A percentile compares a stretch with the other conserved stretches of the same genome.
Evolutionary conservation across 208 protist genomes (phyloP).

Genomic region (Leishmania amazonensis): DNA sequence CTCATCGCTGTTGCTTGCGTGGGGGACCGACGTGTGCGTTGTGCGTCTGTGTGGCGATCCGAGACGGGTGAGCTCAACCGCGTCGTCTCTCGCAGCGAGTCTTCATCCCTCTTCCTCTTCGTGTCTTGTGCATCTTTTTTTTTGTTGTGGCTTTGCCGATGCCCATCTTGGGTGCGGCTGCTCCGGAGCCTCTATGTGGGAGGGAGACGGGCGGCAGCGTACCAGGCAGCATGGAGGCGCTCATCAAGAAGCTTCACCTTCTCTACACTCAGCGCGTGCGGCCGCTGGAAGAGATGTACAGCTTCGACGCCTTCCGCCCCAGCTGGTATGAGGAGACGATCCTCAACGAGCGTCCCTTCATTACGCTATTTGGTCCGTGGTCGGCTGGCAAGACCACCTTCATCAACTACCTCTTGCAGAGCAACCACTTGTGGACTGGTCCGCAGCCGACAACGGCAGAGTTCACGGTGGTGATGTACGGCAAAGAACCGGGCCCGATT

Average conservation of each 20-base stretch:
- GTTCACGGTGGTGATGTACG: slow-evolving; percentile 80
- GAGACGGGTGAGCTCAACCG: background rate
- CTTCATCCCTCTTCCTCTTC: background rate
- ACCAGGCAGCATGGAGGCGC: slow-evolving; percentile 39
- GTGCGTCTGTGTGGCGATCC: background rate
- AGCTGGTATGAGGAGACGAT: slow-evolving; percentile 74
- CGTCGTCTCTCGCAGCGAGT: background rate
- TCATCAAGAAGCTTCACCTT: slow-evolving; percentile 48
- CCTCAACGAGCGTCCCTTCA: slow-evolving; percentile 58
- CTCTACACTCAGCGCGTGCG: slow-evolving; percentile 63
- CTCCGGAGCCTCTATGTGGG: slow-evolving; percentile 9
- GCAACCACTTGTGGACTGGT: slow-evolving; percentile 75
- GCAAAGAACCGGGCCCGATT: slow-evolving; percentile 60
- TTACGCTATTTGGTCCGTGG: slow-evolving; percentile 81
- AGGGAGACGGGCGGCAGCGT: slow-evolving; percentile 35
- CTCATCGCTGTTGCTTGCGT: background rate
- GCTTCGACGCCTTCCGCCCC: slow-evolving; percentile 58
- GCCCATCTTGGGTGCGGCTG: background rate
- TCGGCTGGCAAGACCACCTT: slow-evolving; percentile 82
- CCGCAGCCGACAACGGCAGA: slow-evolving; percentile 79
- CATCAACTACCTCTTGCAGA: slow-evolving; percentile 82
- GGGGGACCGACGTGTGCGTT: background rate
- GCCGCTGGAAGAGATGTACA: slow-evolving; percentile 76
- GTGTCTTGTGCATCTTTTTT: background rate
- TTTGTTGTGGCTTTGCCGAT: background rate